These are phyloP conservation scores for Phytophthora sp. DNA, from an alignment of 352 stramenopile species.

Conservation along the genomic window DNA sequence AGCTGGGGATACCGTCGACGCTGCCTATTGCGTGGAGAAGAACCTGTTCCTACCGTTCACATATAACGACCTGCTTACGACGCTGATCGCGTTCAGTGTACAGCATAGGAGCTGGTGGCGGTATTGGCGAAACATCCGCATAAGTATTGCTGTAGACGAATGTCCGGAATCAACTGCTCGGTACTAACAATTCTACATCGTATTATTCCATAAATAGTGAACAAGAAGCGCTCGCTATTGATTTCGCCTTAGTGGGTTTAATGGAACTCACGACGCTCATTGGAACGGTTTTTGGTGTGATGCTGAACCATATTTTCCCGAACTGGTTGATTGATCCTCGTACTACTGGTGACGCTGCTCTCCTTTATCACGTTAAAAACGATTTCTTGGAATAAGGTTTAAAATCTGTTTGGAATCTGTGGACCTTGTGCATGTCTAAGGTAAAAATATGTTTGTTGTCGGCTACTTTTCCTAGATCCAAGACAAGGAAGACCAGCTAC, in stretches of 20 bases:
- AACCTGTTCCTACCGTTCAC: constrained; percentile 77
- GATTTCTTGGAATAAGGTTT: constrained; percentile 59
- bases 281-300: constrained; percentile 74
- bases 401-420: neutral
- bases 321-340: constrained; percentile 84
- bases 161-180: too few relatives aligned
- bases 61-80: constrained; percentile 62
- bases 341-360: constrained; percentile 68
- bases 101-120: constrained; percentile 90
- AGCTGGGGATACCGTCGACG: constrained; percentile 33
- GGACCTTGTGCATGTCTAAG: too few relatives aligned
- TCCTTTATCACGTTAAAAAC: constrained; percentile 75
- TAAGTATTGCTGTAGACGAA: too few relatives aligned
- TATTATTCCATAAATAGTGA: too few relatives aligned
- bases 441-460: too few relatives aligned
- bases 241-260: constrained; percentile 96
- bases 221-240: constrained; percentile 91
- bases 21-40: constrained; percentile 81
- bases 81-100: constrained; percentile 69
- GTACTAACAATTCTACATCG: too few relatives aligned
- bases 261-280: constrained; percentile 95
- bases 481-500: constrained; percentile 53
- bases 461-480: too few relatives aligned
- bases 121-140: constrained; percentile 93
- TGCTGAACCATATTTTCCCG: constrained; percentile 79